These are phyloP conservation scores for Trichoderma guizhouense DNA, from an alignment of 2,329 filamentous ascomycete species.

Conservation along the genomic window DNA sequence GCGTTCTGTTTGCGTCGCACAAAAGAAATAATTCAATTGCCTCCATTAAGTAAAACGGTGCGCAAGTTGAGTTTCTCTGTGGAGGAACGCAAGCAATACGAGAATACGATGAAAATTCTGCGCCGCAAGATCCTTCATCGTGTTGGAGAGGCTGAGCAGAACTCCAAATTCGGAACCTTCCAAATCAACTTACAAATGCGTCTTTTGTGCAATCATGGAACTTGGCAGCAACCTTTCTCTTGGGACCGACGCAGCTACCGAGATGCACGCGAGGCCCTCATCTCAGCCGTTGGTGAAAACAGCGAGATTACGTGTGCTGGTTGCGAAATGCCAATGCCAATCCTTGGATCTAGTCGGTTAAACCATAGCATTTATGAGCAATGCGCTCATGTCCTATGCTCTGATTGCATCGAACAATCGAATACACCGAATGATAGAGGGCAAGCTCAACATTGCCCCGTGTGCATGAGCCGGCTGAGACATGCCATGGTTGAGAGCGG, in stretches of 20 bases:
- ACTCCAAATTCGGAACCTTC: constrained; percentile 42
- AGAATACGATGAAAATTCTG: constrained; percentile 35
- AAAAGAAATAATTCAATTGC: constrained; percentile 39
- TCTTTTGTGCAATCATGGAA: constrained; percentile 50
- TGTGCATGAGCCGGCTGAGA: not conserved
- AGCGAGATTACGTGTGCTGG: constrained; percentile 28
- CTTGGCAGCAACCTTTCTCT: constrained; percentile 43
- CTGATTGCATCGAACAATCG: constrained; percentile 26
- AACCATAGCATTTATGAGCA: constrained; percentile 23
- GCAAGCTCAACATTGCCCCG: not conserved
- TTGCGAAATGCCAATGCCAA: constrained; percentile 32
- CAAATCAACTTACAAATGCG: constrained; percentile 45
- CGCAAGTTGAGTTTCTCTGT: constrained; percentile 8
- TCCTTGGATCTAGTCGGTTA: not conserved
- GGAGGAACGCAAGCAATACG: constrained; percentile 29
- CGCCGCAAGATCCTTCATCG: constrained; percentile 37
- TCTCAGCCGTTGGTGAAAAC: constrained; percentile 23
- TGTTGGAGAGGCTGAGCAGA: constrained; percentile 33
- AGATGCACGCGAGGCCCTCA: constrained; percentile 32
- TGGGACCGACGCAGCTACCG: constrained; percentile 30
- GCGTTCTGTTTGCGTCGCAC: constrained; percentile 42
- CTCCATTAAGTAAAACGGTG: constrained; percentile 18
- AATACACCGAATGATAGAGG: constrained; percentile 20
- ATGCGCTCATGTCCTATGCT: constrained; percentile 33
- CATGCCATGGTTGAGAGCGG: not conserved